phyloP scores from a whole-genome alignment of 2,329 filamentous ascomycete species.

The Calonectria hongkongensis region DNA sequence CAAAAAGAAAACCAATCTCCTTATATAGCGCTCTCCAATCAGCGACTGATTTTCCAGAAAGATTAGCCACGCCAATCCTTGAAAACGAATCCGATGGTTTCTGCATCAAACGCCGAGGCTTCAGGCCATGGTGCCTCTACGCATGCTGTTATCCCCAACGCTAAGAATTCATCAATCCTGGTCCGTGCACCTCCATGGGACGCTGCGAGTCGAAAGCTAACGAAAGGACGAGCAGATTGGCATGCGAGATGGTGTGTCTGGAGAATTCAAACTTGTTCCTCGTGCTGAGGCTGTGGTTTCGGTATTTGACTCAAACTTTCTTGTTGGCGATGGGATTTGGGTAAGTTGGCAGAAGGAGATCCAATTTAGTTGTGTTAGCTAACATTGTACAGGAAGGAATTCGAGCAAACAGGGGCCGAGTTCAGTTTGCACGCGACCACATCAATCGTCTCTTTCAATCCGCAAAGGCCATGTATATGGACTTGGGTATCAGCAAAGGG shows the following conservation, averaged over 20 bases:
- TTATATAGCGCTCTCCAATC: not conserved
- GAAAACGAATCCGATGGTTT: not conserved
- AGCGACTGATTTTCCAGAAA: not conserved
- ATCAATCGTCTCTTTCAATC: conserved; percentile 55
- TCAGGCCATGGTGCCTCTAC: conserved; percentile 26
- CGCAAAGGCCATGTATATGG: conserved; percentile 57
- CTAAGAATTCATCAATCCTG: conserved; percentile 50
- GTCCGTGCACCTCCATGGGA: conserved; percentile 24
- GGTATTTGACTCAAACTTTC: conserved; percentile 56
- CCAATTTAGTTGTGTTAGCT: rapidly evolving
- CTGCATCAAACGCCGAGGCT: not conserved
- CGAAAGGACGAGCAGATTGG: conserved; percentile 44
- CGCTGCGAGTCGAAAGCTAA: not conserved
- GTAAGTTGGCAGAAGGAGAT: conserved; percentile 26
- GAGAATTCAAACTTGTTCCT: conserved; percentile 49
- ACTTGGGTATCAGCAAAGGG: conserved; percentile 53
- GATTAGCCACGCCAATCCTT: no score
- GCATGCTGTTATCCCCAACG: conserved; percentile 50
- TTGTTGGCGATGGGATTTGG: conserved; percentile 56
- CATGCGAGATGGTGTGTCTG: conserved; percentile 53
- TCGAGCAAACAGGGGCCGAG: conserved; percentile 48
- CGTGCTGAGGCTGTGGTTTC: conserved; percentile 51
- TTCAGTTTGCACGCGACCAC: conserved; percentile 55
- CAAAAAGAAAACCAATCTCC: not conserved
- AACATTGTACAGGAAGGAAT: conserved; percentile 49